phyloP scores from a whole-genome alignment of 2,329 filamentous ascomycete species.

The Cladophialophora psammophila region DNA sequence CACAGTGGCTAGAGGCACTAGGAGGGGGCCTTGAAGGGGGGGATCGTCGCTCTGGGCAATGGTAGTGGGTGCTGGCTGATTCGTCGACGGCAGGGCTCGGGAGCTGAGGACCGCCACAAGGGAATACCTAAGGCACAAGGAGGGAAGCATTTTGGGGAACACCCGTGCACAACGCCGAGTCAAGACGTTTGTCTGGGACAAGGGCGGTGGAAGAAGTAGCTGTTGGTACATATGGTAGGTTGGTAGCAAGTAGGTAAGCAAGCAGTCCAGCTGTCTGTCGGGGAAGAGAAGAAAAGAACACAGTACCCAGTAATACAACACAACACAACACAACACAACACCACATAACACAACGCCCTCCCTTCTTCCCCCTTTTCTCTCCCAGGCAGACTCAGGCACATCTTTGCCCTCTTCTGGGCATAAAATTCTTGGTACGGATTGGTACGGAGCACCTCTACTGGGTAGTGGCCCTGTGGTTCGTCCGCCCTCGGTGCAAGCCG shows the following conservation, averaged over 20 bases:
- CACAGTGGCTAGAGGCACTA: not conserved
- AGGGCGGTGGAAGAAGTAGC: no score
- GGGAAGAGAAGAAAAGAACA: no score
- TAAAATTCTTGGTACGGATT: not conserved
- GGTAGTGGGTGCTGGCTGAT: not conserved
- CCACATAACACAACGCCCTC: no score
- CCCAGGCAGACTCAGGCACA: no score
- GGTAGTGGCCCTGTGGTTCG: not conserved
- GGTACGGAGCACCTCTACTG: no score
- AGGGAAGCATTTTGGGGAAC: not conserved
- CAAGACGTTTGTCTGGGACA: not conserved
- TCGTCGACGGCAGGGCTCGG: conserved; percentile 6
- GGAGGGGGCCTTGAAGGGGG: not conserved
- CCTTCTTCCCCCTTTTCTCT: not conserved
- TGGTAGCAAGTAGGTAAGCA: no score
- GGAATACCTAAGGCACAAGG: not conserved
- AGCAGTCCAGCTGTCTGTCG: no score
- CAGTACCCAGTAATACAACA: no score
- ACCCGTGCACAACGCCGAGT: not conserved
- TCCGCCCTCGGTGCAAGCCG: conserved; percentile 5
- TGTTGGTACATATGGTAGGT: no score
- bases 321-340: no score
- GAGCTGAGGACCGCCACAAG: conserved; percentile 1
- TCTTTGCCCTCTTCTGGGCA: not conserved
- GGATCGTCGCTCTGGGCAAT: conserved; percentile 4